phyloP scores from a whole-genome alignment of 352 stramenopile species.

The Phytophthora kernoviae region DNA sequence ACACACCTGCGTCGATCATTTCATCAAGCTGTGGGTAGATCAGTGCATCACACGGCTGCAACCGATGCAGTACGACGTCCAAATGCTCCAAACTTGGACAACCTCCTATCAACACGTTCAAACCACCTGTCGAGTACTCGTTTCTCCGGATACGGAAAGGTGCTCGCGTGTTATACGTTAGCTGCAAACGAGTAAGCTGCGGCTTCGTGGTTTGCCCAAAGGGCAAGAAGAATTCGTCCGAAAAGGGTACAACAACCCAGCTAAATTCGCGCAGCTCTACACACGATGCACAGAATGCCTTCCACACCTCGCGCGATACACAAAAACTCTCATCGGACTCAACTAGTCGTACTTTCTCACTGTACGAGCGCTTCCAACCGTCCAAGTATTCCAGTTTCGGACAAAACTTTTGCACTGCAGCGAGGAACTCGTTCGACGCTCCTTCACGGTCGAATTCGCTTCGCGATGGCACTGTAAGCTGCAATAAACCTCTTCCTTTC shows the following conservation, averaged over 20 bases:
- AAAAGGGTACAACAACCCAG: conserved; percentile 72
- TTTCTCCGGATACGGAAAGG: conserved; percentile 55
- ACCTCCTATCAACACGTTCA: conserved; percentile 39
- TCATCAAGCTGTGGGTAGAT: conserved; percentile 65
- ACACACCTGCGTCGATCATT: conserved; percentile 60
- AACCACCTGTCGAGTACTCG: conserved; percentile 49
- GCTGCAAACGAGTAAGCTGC: conserved; percentile 44
- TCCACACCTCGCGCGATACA: conserved; percentile 43
- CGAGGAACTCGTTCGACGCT: conserved; percentile 43
- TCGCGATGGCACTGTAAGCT: conserved; percentile 41
- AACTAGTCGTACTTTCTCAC: conserved; percentile 39
- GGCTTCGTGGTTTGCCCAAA: conserved; percentile 48
- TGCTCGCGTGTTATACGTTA: conserved; percentile 56
- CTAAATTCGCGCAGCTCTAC: conserved; percentile 57
- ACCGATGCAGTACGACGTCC: conserved; percentile 53
- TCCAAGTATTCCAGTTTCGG: conserved; percentile 66
- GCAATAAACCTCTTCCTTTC: conserved; percentile 27
- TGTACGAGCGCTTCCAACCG: conserved; percentile 67
- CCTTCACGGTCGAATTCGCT: conserved; percentile 39
- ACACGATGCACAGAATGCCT: conserved; percentile 47
- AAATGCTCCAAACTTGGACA: conserved; percentile 40
- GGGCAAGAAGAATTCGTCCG: conserved; percentile 66
- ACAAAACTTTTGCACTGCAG: conserved; percentile 36
- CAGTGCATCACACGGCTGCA: conserved; percentile 48
- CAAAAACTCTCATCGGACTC: conserved; percentile 44